A percentile compares a stretch with the other conserved stretches of the same genome.
These are phyloP conservation scores for Colletotrichum sublineola DNA, from an alignment of 2,329 filamentous ascomycete species.

Conservation along the genomic window DNA sequence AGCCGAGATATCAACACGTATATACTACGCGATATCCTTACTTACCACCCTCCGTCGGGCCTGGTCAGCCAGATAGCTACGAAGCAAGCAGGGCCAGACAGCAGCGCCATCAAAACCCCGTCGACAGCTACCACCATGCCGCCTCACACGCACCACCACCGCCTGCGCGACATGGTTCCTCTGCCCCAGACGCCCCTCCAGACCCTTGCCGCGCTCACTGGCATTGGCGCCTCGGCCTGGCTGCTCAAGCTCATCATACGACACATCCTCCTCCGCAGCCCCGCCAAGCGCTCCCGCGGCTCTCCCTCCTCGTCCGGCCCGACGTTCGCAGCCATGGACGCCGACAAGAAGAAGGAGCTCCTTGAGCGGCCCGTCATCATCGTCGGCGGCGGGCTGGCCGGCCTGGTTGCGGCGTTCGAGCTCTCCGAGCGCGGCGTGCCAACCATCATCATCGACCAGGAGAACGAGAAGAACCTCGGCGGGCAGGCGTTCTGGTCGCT, in stretches of 20 bases:
- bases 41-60: background rate
- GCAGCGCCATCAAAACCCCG: background rate
- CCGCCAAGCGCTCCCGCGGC: constrained; percentile 28
- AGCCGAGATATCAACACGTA: constrained; percentile 5
- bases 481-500: constrained; percentile 76
- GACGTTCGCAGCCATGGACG: constrained; percentile 32
- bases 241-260: constrained; percentile 38
- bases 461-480: constrained; percentile 68
- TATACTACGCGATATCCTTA: background rate
- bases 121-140: constrained; percentile 17
- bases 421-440: constrained; percentile 64
- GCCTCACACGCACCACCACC: constrained; percentile 6
- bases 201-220: constrained; percentile 34
- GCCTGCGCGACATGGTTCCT: constrained; percentile 23
- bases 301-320: constrained; percentile 33
- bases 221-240: constrained; percentile 36
- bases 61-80: background rate
- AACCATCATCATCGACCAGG: constrained; percentile 69
- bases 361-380: constrained; percentile 62
- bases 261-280: constrained; percentile 38
- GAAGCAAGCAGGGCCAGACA: background rate
- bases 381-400: constrained; percentile 69
- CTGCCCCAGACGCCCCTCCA: constrained; percentile 35
- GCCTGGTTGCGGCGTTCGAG: constrained; percentile 72
- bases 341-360: constrained; percentile 26